Evolutionary conservation across 805 yeast species (phyloP).

Genomic region (Candida corydali): DNA sequence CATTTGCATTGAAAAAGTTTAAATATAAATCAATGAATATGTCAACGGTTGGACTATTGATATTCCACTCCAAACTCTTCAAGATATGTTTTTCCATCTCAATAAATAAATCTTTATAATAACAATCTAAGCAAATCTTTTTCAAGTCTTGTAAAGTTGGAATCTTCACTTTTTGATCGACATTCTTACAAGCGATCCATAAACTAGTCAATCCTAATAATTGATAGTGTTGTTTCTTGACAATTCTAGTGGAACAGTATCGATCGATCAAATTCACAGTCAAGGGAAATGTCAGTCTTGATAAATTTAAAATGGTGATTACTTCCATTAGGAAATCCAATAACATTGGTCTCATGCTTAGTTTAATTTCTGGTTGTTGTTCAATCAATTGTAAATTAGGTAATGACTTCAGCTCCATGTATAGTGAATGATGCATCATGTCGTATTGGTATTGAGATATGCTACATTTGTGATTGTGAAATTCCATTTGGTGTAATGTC

Average conservation of each 20-base stretch:
- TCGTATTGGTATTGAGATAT: slow-evolving; percentile 45
- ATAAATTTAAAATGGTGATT: slow-evolving; percentile 35
- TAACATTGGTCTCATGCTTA: slow-evolving; percentile 40
- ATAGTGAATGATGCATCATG: slow-evolving; percentile 31
- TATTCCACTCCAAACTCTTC: slow-evolving; percentile 60
- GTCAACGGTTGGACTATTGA: slow-evolving; percentile 60
- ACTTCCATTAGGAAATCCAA: slow-evolving; percentile 44
- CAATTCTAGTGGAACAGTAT: slow-evolving; percentile 41
- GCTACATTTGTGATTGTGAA: slow-evolving; percentile 39
- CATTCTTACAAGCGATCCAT: slow-evolving; percentile 44
- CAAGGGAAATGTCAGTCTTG: slow-evolving; percentile 39
- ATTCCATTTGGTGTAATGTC: slow-evolving; percentile 44
- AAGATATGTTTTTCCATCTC: slow-evolving; percentile 69
- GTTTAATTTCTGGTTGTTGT: slow-evolving; percentile 44
- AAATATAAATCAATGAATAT: slow-evolving; percentile 56
- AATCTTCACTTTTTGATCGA: slow-evolving; percentile 54
- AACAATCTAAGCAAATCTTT: slow-evolving; percentile 56
- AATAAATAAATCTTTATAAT: slow-evolving; percentile 51
- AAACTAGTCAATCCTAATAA: slow-evolving; percentile 40
- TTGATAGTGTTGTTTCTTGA: slow-evolving; percentile 43
- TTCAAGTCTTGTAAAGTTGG: slow-evolving; percentile 50
- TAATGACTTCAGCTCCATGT: slow-evolving; percentile 24
- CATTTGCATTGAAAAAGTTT: slow-evolving; percentile 33
- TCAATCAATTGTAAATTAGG: slow-evolving; percentile 36
- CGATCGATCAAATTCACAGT: slow-evolving; percentile 44